Percentiles rank a stretch among this genome's conserved stretches.
Evolutionary conservation across 106 monocot genomes (phyloP).

Genomic region (Allium fistulosum): DNA sequence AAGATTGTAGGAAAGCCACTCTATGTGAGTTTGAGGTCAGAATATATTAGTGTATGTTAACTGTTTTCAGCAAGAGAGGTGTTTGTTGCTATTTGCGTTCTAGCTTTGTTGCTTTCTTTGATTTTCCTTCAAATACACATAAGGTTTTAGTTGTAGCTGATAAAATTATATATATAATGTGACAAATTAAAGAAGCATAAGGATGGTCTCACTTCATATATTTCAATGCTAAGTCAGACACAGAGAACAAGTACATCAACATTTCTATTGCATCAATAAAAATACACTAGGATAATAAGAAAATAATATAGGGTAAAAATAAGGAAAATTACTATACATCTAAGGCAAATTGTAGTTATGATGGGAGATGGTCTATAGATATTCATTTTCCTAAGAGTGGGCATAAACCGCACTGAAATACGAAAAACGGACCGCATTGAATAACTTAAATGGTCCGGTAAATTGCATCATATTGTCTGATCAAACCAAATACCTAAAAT

Average conservation of each 20-base stretch:
- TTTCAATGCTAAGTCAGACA: too few relatives aligned
- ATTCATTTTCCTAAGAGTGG: too few relatives aligned
- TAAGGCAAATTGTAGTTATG: background rate
- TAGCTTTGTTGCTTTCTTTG: background rate
- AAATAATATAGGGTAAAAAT: background rate
- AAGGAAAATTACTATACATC: constrained; percentile 1
- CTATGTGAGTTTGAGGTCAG: constrained; percentile 42
- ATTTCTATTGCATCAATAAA: background rate
- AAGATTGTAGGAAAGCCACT: constrained; percentile 29
- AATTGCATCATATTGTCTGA: too few relatives aligned
- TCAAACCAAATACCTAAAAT: too few relatives aligned
- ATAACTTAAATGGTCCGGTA: too few relatives aligned
- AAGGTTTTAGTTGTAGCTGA: background rate
- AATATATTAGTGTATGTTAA: constrained; percentile 5
- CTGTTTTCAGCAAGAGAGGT: background rate
- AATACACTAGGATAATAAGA: too few relatives aligned
- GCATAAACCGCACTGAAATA: too few relatives aligned
- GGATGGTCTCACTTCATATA: too few relatives aligned
- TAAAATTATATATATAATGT: too few relatives aligned
- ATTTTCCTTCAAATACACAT: background rate
- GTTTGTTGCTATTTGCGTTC: background rate
- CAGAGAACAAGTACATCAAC: too few relatives aligned
- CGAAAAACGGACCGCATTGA: too few relatives aligned
- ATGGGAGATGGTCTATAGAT: background rate
- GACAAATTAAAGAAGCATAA: too few relatives aligned